phyloP scores from a whole-genome alignment of 1,284 basidiomycete species.

The Xanthoconium separans region DNA sequence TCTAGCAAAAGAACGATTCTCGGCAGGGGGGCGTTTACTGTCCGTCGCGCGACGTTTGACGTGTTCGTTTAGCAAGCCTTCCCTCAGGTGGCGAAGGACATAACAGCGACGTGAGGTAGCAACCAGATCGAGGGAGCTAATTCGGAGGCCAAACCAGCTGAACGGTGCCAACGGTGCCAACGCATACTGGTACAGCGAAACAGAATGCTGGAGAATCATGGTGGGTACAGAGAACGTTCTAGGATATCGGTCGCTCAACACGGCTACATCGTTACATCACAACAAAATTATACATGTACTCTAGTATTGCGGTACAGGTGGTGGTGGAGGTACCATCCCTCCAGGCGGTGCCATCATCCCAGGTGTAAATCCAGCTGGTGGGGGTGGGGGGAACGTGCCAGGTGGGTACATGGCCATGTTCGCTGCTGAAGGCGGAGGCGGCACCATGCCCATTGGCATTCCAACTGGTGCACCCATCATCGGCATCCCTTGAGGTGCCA shows the following conservation, averaged over 20 bases:
- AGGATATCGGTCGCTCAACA: too few species aligned
- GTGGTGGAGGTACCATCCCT: constrained; percentile 35
- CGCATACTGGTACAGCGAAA: constrained; percentile 51
- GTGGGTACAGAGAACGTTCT: background rate
- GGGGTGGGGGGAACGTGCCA: constrained; percentile 32
- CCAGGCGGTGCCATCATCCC: constrained; percentile 33
- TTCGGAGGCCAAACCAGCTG: constrained; percentile 59
- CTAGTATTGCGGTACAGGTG: constrained; percentile 34
- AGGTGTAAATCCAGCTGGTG: constrained; percentile 32
- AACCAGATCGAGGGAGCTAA: constrained; percentile 63
- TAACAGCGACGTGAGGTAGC: constrained; percentile 68
- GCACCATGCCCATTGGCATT: constrained; percentile 43
- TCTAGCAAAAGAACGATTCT: constrained; percentile 56
- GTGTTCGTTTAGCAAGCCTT: constrained; percentile 47
- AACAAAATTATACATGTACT: background rate
- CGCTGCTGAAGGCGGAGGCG: constrained; percentile 14
- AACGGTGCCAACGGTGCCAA: constrained; percentile 66
- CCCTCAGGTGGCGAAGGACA: constrained; percentile 63
- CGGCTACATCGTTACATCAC: constrained; percentile 4
- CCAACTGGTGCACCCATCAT: constrained; percentile 37
- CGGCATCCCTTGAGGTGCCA: constrained; percentile 46
- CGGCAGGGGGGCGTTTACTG: constrained; percentile 33
- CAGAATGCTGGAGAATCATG: constrained; percentile 43
- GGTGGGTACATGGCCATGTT: constrained; percentile 36
- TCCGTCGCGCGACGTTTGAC: constrained; percentile 22